phyloP scores from a whole-genome alignment of 371 early-diverging fungal species.

The Saksenaea oblongispora region DNA sequence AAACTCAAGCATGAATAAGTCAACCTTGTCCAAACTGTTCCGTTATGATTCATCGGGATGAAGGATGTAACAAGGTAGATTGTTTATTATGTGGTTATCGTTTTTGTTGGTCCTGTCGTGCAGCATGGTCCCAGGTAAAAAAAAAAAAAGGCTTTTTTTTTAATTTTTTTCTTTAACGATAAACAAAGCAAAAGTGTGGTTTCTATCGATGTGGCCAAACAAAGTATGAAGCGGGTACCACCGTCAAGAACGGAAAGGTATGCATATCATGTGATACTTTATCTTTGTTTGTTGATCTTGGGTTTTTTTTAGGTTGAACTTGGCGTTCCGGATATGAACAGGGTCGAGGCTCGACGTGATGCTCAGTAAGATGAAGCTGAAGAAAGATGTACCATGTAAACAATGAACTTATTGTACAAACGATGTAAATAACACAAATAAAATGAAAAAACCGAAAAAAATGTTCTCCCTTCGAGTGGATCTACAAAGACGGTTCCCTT shows the following conservation, averaged over 20 bases:
- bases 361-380: background rate
- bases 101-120: slow-evolving; percentile 69
- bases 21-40: slow-evolving; percentile 73
- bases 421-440: background rate
- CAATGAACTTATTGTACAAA: background rate
- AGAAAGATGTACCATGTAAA: background rate
- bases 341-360: slow-evolving; percentile 30
- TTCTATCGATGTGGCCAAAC: slow-evolving; percentile 38
- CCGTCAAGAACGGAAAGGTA: slow-evolving; percentile 4
- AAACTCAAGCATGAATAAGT: too few species aligned
- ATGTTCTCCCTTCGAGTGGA: background rate
- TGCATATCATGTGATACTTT: background rate
- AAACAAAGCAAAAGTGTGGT: slow-evolving; percentile 31
- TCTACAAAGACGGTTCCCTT: background rate
- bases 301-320: slow-evolving; percentile 32
- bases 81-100: slow-evolving; percentile 71
- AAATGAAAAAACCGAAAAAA: too few species aligned
- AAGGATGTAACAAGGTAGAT: slow-evolving; percentile 81
- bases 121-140: slow-evolving; percentile 41
- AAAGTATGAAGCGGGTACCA: slow-evolving; percentile 1
- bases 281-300: background rate
- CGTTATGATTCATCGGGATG: slow-evolving; percentile 74
- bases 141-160: slow-evolving; percentile 1
- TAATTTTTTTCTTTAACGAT: background rate
- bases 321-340: slow-evolving; percentile 44